phyloP scores from a whole-genome alignment of 2,329 filamentous ascomycete species.

The Colletotrichum scovillei region DNA sequence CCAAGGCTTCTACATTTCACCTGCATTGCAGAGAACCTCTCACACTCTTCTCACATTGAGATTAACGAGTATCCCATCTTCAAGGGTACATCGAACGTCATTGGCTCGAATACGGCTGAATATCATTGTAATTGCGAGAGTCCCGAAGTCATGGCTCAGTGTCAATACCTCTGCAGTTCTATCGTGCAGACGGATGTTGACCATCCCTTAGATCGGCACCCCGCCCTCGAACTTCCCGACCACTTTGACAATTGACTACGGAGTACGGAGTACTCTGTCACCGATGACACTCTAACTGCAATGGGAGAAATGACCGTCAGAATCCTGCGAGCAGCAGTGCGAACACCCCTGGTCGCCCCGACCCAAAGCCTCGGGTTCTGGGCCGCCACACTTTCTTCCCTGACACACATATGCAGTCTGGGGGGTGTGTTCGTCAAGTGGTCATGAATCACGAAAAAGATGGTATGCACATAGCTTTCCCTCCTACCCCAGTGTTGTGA shows the following conservation, averaged over 20 bases:
- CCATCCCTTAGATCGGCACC: slow-evolving; percentile 25
- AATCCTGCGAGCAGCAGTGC: slow-evolving; percentile 7
- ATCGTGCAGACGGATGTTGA: slow-evolving; percentile 7
- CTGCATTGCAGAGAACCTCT: background rate
- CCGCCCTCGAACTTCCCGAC: background rate
- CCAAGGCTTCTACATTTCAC: background rate
- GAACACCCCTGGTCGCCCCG: slow-evolving; percentile 20
- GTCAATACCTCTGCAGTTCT: slow-evolving; percentile 7
- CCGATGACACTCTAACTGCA: background rate
- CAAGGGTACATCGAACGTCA: background rate
- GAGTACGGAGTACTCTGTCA: background rate
- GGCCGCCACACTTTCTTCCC: slow-evolving; percentile 35
- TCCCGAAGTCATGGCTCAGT: slow-evolving; percentile 6
- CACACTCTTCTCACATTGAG: background rate
- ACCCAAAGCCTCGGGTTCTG: slow-evolving; percentile 35
- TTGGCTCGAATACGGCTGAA: slow-evolving; percentile 17
- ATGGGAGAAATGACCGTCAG: slow-evolving; percentile 1
- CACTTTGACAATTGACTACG: background rate
- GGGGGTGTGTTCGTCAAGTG: slow-evolving; percentile 12
- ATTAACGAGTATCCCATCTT: background rate
- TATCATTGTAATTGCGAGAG: background rate
- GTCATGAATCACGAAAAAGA: slow-evolving; percentile 31
- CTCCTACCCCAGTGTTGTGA: background rate
- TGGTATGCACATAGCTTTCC: background rate
- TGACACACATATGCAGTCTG: slow-evolving; percentile 25